These are phyloP conservation scores for Scedosporium dehoogii DNA, from an alignment of 2,329 filamentous ascomycete genomes.

Conservation along the genomic window DNA sequence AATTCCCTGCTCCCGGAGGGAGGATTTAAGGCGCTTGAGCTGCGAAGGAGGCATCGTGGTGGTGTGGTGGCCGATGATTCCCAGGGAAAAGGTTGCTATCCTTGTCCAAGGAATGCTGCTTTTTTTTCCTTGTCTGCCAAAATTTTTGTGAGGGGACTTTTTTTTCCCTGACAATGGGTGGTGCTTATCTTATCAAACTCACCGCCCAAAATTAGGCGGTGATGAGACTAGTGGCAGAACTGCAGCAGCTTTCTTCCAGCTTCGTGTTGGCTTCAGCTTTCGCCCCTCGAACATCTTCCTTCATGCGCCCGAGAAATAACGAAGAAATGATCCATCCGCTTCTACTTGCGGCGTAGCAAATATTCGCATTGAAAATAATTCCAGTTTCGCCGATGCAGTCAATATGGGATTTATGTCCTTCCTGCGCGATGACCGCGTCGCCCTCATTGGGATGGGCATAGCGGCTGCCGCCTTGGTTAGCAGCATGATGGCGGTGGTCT, in stretches of 20 bases:
- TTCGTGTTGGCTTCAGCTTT: not conserved
- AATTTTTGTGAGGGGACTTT: constrained; percentile 15
- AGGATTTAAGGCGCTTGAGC: constrained; percentile 89
- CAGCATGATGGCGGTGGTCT: constrained; percentile 48
- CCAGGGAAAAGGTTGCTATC: not conserved
- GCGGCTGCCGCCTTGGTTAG: constrained; percentile 49
- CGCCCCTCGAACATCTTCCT: constrained; percentile 4
- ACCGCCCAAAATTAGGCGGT: constrained; percentile 1
- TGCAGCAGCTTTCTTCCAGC: not conserved
- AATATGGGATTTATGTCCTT: constrained; percentile 10
- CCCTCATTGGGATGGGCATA: constrained; percentile 44
- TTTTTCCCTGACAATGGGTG: not conserved
- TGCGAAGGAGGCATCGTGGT: constrained; percentile 82
- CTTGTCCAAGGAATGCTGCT: not conserved
- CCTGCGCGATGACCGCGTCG: constrained; percentile 39
- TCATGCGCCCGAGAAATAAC: not conserved
- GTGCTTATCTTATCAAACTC: constrained; percentile 17
- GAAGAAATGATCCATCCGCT: not conserved
- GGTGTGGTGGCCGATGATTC: constrained; percentile 7
- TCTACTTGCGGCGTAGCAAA: not conserved
- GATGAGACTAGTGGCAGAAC: not conserved
- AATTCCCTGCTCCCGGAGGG: constrained; percentile 79
- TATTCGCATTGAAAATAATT: not conserved
- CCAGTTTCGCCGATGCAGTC: not conserved
- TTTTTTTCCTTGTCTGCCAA: constrained; percentile 1